phyloP scores from a whole-genome alignment of 2,329 filamentous ascomycete species.

The Botrytis cinerea region DNA sequence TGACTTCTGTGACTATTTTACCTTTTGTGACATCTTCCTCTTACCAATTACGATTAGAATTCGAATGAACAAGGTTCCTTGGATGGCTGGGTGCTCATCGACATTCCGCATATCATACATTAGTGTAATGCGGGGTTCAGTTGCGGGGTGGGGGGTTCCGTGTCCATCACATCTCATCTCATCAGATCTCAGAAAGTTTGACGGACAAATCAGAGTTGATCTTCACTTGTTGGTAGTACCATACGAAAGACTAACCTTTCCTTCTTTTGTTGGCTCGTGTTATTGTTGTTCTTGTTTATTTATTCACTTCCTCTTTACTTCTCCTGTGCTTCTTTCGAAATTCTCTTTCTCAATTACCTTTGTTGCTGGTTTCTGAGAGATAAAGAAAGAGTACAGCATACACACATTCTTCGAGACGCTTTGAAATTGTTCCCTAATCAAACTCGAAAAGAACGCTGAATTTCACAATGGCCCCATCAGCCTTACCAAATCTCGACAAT shows the following conservation, averaged over 20 bases:
- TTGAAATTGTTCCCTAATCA: neutral
- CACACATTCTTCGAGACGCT: neutral
- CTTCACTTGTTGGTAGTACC: neutral
- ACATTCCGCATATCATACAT: neutral
- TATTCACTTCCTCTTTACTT: neutral
- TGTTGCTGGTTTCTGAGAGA: neutral
- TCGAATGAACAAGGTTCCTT: neutral
- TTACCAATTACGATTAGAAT: neutral
- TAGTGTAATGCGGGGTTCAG: slow-evolving; percentile 20
- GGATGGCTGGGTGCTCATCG: neutral
- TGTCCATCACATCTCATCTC: neutral
- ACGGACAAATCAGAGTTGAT: neutral
- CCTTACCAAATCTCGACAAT: slow-evolving; percentile 16
- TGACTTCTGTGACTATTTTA: neutral
- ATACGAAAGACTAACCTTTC: neutral
- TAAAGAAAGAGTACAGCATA: neutral
- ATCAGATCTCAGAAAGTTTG: neutral
- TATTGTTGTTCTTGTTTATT: neutral
- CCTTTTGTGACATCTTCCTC: neutral
- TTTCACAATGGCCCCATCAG: slow-evolving; percentile 36
- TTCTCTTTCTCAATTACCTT: neutral
- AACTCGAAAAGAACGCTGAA: neutral
- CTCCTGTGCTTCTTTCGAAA: neutral
- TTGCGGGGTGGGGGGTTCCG: slow-evolving; percentile 9
- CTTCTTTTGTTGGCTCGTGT: neutral